Base-by-base conservation (phyloP, 345 rosid species). In the Acer campestre region DNA sequence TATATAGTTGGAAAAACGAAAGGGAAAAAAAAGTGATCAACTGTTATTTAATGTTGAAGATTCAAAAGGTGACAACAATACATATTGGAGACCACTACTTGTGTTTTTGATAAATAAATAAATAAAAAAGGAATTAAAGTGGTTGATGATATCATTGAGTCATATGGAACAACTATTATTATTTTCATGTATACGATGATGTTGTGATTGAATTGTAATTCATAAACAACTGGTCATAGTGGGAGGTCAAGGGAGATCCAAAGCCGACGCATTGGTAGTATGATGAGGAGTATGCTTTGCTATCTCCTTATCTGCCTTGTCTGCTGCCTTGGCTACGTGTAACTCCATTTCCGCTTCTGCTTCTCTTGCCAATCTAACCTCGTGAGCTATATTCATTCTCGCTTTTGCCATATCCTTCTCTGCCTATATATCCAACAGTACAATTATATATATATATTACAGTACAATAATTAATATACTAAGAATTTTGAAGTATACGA, bases 261-360 rank as follows among this genome's bases (percentile, higher is more conserved):
- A 5, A 49, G 10, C 46, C 10, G 46, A 11, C 9, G 46, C 46
- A 42, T 35, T 4, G 38, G 46, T 42, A 42, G 46, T 8, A 49
- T 27, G 16, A 68, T 38, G 23, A 23, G 29, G 3, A 48, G 64
- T 18, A 44, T 81, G 74, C 55, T 82, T 83, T 6, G 61, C 80
- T 0, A 71, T 29, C 71, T 83, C 89, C 78, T 10, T 79, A 16
- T 51, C 49, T 0, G 82, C 82, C 69, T 48, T 72, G 6, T 80
- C 70, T 2, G 74, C 84, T 8, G 90, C 90, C 78, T 84, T 89
- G 10, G 76, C 71, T 9, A 77, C 89, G 40, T 89, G 93, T 74
- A 84, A 22, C 2, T 84, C 85, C 93, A 86, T 89, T 31, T 80
- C 73, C 4, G 88, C 93, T 70, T 89, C 87, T 2, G 91, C 93